phyloP scores from a whole-genome alignment of 352 stramenopile genomes.

The Aphanomyces astaci region DNA sequence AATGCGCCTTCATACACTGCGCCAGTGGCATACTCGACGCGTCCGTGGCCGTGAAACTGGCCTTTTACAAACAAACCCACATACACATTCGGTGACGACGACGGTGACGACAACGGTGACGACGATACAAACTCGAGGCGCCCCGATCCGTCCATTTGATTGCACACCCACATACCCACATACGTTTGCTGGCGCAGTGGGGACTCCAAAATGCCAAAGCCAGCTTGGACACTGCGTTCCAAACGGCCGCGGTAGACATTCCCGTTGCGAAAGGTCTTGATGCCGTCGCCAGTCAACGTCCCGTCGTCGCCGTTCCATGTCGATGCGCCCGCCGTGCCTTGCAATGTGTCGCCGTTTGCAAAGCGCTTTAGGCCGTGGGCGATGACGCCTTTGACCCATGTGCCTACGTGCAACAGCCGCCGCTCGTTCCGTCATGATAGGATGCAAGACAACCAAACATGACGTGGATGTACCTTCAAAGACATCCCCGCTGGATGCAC shows the following conservation, averaged over 20 bases:
- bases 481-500: slow-evolving; percentile 52
- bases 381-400: slow-evolving; percentile 71
- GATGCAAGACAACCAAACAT: neutral
- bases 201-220: slow-evolving; percentile 64
- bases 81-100: slow-evolving; percentile 32
- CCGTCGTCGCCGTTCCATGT: slow-evolving; percentile 49
- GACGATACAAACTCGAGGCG: slow-evolving; percentile 31
- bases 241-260: slow-evolving; percentile 71
- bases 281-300: slow-evolving; percentile 45
- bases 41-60: slow-evolving; percentile 44
- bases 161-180: slow-evolving; percentile 50
- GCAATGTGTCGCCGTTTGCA: slow-evolving; percentile 46
- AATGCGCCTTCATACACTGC: slow-evolving; percentile 68
- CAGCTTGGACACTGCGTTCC: slow-evolving; percentile 36
- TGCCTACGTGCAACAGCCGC: slow-evolving; percentile 35
- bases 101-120: neutral
- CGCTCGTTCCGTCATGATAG: neutral
- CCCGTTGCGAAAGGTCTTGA: slow-evolving; percentile 54
- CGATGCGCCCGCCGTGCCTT: slow-evolving; percentile 25
- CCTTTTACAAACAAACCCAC: slow-evolving; percentile 41
- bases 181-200: slow-evolving; percentile 35
- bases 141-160: slow-evolving; percentile 59
- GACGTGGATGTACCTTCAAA: slow-evolving; percentile 48
- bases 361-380: slow-evolving; percentile 65
- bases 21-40: slow-evolving; percentile 44